These are phyloP conservation scores for Plenodomus lindquistii DNA, from an alignment of 2,329 filamentous ascomycete species.

Conservation along the genomic window DNA sequence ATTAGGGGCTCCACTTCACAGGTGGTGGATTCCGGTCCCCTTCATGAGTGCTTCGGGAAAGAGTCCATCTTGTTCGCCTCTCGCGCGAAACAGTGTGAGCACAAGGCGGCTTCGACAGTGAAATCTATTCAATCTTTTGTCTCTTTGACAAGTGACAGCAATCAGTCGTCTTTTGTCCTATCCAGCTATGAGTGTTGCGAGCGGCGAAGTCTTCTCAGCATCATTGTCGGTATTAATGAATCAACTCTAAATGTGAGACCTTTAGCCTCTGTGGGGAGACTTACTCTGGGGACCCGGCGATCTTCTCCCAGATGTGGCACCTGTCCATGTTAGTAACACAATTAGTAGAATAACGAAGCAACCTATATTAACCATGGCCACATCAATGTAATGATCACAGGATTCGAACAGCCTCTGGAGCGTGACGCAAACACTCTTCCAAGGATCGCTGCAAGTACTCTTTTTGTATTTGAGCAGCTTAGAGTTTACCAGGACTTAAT, in stretches of 20 bases:
- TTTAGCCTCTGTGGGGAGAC: slow-evolving; percentile 20
- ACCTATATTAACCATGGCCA: neutral
- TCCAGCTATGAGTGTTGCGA: neutral
- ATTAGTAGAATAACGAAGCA: slow-evolving; percentile 3
- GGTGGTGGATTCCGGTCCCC: too few species aligned
- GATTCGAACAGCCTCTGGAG: neutral
- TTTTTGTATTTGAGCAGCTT: too few species aligned
- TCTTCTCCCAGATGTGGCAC: slow-evolving; percentile 20
- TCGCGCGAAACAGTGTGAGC: too few species aligned
- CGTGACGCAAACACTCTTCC: neutral
- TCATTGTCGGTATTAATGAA: slow-evolving; percentile 18
- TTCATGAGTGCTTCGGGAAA: neutral
- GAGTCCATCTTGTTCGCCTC: too few species aligned
- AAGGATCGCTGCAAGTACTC: neutral
- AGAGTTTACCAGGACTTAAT: too few species aligned
- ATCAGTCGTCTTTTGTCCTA: neutral
- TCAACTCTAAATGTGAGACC: slow-evolving; percentile 37
- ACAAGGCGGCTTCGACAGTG: too few species aligned
- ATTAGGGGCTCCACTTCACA: neutral
- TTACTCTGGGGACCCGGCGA: slow-evolving; percentile 31
- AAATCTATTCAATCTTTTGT: too few species aligned
- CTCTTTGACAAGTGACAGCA: neutral
- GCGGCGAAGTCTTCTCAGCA: slow-evolving; percentile 4
- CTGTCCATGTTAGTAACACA: slow-evolving; percentile 14
- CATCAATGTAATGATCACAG: neutral